Evolutionary conservation across 1,139 yeast species (phyloP).

Genomic region (Protomyces pachydermus): DNA sequence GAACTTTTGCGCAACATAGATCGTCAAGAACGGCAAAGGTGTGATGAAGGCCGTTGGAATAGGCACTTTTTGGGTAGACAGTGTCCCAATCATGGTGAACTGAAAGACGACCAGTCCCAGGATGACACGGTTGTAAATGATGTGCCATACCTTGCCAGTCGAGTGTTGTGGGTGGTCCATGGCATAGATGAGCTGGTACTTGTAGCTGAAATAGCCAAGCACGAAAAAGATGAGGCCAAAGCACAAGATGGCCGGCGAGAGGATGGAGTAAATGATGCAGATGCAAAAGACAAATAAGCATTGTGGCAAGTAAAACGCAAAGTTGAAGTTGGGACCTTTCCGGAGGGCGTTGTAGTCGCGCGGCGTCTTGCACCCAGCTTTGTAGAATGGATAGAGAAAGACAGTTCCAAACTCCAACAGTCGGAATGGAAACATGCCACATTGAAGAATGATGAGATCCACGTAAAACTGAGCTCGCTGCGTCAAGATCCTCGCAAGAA

Average conservation of each 20-base stretch:
- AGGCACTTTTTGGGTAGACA: constrained; percentile 15
- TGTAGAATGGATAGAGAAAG: constrained; percentile 52
- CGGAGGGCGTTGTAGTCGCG: constrained; percentile 64
- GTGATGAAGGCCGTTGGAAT: constrained; percentile 11
- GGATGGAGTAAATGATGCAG: constrained; percentile 64
- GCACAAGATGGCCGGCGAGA: constrained; percentile 63
- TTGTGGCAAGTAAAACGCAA: constrained; percentile 76
- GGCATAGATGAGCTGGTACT: constrained; percentile 69
- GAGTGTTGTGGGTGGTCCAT: constrained; percentile 86
- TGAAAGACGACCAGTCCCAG: constrained; percentile 72
- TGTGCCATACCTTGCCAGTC: constrained; percentile 84
- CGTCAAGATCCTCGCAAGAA: constrained; percentile 65
- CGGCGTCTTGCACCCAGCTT: constrained; percentile 42
- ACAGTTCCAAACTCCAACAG: constrained; percentile 65
- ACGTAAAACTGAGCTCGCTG: constrained; percentile 72
- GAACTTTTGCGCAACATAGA: constrained; percentile 61
- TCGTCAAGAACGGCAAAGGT: constrained; percentile 49
- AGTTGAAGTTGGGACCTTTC: constrained; percentile 73
- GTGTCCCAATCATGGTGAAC: constrained; percentile 16
- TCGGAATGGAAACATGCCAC: constrained; percentile 83
- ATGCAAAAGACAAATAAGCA: constrained; percentile 71
- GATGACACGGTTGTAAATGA: constrained; percentile 66
- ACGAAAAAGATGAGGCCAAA: constrained; percentile 71
- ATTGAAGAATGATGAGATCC: constrained; percentile 75
- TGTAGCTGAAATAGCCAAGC: constrained; percentile 71